Evolutionary conservation across 371 early-diverging fungal genomes (phyloP), one percentile per base, ranked within the genome.

Genomic region (Syncephalastrum sp.): DNA sequence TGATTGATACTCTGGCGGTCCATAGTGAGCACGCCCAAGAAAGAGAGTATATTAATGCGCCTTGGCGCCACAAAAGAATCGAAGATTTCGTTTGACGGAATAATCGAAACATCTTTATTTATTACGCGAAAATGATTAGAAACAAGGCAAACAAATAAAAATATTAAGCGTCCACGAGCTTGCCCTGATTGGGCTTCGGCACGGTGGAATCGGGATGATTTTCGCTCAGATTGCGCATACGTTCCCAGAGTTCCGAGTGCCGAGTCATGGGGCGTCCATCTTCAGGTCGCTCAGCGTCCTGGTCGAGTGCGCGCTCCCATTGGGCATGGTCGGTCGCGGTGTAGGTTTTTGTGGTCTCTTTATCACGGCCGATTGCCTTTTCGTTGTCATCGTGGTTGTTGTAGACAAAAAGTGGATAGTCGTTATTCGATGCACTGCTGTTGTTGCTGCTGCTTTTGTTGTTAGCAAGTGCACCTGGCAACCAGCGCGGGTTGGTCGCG

Each of bases 311-410:
- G 4, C 64, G 66, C 43, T 74, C 70, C 71, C 73, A 73, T 42
- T 71, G 62, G 46, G 68, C 78, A 44, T 77, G 72, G 47, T 77
- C 78, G 3, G 75, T 64, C 13, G 78, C 72, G 13, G 78, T 68
- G 38, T 77, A 77, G 2, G 70, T 77, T 13, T 61, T 60, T 41
- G 54, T 59, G 25, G 41, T 49, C 10, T 59, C 59, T 5, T 24
- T 25, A 42, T 42, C 23, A 12, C 52, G 43, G 5, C 55, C 33
- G 14, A 47, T 16, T 1, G 52, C 42, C 44, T 55, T 25, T 25
- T 49, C 51, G 16, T 58, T 60, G 5, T 53, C 61, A 15, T 74
- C 68, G 24, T 65, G 56, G 17, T 70, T 64, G 33, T 56, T 50
- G 33, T 74, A 72, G 6, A 69, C 74, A 63, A 74, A 74, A 38